Base-by-base conservation (phyloP, 768 basidiomycete genomes). In the Amanita rubescens region DNA sequence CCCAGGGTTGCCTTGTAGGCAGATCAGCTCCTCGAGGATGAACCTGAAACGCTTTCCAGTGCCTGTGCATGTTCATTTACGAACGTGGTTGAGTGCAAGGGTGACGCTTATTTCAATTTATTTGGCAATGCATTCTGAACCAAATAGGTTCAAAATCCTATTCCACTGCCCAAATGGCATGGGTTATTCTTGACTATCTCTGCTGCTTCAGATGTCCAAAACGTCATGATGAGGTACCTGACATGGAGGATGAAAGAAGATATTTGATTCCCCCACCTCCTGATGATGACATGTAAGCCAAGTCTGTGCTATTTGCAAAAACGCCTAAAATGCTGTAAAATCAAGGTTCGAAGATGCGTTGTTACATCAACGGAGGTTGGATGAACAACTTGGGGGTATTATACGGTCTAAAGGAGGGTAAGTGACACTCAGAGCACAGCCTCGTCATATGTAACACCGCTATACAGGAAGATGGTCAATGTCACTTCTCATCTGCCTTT, bases 381-480 rank as follows among this genome's bases (percentile, higher is more conserved):
- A 77, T 57, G 78, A 81, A 37, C 72, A 79, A 8, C 68, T 84
- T 24, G 75, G 73, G 3, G 67, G 72, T 8, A 83, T 85, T 30
- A 81, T 85, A 24, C 78, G 80, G 3, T 65, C 77, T 2, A 82
- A 80, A 61, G 80, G 84, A 67, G 76, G 80, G 84, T 83, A 55
- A 55, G 76, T 70, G 38, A 15, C 8, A 52, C 34, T 39, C 30
- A 27, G 50, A 35, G n/a, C 44, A 33, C 44, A 19, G 14, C 32
- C 32, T 17, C n/a, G 53, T 55, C 27, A 27, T 51, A 48, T 42
- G 51, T 32, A 35, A 49, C 39, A 27, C 35, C 41, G 27, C 35
- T 30, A 20, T 34, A 15, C 63, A 86, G 84, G 30, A 83, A 79
- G 75, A 85, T 86, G 84, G 83, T 86, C 58, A 84, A 85, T 53